Percentiles rank a stretch among this genome's conserved stretches.
These are phyloP conservation scores for Tricharina praecox DNA, from an alignment of 495 filamentous ascomycete genomes.

Conservation along the genomic window DNA sequence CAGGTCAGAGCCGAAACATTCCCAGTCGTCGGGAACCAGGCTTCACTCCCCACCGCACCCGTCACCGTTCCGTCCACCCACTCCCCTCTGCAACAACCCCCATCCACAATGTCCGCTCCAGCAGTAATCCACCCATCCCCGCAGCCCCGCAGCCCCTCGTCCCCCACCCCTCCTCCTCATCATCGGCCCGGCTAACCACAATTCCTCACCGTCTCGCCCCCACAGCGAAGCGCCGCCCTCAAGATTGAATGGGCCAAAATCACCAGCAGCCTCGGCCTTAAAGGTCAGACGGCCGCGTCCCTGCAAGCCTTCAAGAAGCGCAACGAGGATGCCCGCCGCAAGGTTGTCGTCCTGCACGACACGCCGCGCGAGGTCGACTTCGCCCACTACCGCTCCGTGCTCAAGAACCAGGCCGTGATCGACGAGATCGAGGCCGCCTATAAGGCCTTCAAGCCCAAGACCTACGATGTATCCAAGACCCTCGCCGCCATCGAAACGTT, in stretches of 20 bases:
- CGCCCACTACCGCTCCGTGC: conserved; percentile 67
- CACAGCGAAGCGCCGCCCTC: conserved; percentile 94
- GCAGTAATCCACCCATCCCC: conserved; percentile 9
- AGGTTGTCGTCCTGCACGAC: conserved; percentile 60
- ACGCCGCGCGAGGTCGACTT: conserved; percentile 78
- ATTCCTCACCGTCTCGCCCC: too few relatives aligned
- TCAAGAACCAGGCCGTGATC: conserved; percentile 88
- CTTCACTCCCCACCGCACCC: too few relatives aligned
- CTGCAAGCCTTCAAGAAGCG: conserved; percentile 97
- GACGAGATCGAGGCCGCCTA: conserved; percentile 95
- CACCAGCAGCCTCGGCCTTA: conserved; percentile 78
- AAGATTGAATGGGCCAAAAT: conserved; percentile 98
- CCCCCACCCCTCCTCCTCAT: too few relatives aligned
- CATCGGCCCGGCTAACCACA: too few relatives aligned
- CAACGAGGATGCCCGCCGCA: conserved; percentile 96
- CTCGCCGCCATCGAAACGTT: conserved; percentile 96
- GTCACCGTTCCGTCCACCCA: too few relatives aligned
- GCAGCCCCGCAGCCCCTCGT: conserved; percentile 6
- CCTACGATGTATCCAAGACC: conserved; percentile 79
- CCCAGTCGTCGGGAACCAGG: too few relatives aligned
- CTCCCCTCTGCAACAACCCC: conserved; percentile 6
- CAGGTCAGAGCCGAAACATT: too few relatives aligned
- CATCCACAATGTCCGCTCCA: conserved; percentile 22
- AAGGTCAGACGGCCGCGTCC: conserved; percentile 75
- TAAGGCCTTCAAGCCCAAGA: conserved; percentile 70